A percentile compares a stretch with the other conserved stretches of the same genome.
phyloP scores from a whole-genome alignment of 1,139 yeast species.

The Spencermartinsiella ligniputridi region DNA sequence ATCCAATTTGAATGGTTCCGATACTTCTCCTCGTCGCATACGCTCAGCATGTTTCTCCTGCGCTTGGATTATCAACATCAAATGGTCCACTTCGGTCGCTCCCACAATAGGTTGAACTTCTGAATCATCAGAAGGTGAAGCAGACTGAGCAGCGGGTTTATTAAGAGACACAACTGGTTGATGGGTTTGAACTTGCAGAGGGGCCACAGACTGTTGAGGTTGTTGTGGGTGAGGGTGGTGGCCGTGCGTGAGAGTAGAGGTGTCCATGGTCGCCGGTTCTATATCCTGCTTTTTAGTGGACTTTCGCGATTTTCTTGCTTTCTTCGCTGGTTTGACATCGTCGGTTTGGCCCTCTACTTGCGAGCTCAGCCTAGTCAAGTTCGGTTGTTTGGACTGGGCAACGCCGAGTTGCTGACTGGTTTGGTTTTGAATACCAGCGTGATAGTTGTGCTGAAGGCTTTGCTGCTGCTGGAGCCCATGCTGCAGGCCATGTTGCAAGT shows the following conservation, averaged over 20 bases:
- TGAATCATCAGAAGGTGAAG: background rate
- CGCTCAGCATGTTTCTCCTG: constrained; percentile 60
- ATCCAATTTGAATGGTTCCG: constrained; percentile 25
- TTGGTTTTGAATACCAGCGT: constrained; percentile 9
- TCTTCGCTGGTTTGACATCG: constrained; percentile 7
- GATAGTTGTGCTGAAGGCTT: constrained; percentile 6
- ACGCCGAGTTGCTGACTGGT: constrained; percentile 9
- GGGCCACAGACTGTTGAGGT: too few relatives aligned
- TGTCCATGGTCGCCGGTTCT: background rate
- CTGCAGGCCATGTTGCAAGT: constrained; percentile 1
- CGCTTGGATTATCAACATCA: constrained; percentile 88
- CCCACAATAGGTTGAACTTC: constrained; percentile 68
- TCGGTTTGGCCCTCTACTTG: constrained; percentile 14
- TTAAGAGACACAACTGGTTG: too few relatives aligned
- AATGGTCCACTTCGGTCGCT: constrained; percentile 82
- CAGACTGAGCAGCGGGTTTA: too few relatives aligned
- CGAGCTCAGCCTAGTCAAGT: background rate
- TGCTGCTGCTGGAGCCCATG: constrained; percentile 8
- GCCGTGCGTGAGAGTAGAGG: background rate
- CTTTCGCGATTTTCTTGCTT: background rate
- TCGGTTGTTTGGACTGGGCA: constrained; percentile 14
- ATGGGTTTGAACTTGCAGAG: too few relatives aligned
- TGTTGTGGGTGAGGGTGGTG: too few relatives aligned
- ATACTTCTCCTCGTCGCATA: constrained; percentile 24
- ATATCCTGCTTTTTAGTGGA: background rate